A percentile compares a stretch with the other conserved stretches of the same genome.
Evolutionary conservation across 2,329 filamentous ascomycete genomes (phyloP).

Genomic region (Fusarium sp.): DNA sequence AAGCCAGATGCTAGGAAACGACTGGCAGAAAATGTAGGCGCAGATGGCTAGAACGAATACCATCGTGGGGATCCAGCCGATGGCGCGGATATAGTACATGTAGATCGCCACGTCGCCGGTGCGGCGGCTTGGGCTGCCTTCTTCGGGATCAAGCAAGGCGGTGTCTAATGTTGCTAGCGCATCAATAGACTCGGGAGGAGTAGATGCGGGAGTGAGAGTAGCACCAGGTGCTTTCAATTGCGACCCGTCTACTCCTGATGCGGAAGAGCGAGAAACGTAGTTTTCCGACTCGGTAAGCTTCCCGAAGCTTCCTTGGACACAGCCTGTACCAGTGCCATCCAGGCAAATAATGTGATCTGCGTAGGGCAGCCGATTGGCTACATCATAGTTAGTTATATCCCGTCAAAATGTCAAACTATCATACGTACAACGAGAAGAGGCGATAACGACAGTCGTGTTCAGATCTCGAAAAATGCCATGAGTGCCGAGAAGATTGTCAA

Average conservation of each 20-base stretch:
- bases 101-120: constrained; percentile 38
- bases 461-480: constrained; percentile 38
- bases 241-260: neutral
- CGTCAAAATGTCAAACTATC: neutral
- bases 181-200: neutral
- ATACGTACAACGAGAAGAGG: constrained; percentile 25
- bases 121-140: constrained; percentile 23
- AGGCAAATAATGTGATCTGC: constrained; percentile 33
- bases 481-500: constrained; percentile 40
- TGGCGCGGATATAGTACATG: constrained; percentile 44
- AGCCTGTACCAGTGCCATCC: constrained; percentile 5
- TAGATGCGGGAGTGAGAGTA: neutral
- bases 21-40: constrained; percentile 42
- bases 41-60: constrained; percentile 38
- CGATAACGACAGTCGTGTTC: constrained; percentile 18
- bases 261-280: constrained; percentile 21
- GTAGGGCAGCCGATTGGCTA: constrained; percentile 24
- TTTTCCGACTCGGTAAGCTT: constrained; percentile 8
- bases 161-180: neutral
- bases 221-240: neutral
- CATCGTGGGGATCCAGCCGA: constrained; percentile 41
- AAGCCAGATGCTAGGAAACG: constrained; percentile 46
- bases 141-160: constrained; percentile 3
- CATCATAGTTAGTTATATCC: neutral
- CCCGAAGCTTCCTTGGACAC: constrained; percentile 25